phyloP scores from a whole-genome alignment of 495 filamentous ascomycete genomes.

The Penicillium silybi region DNA sequence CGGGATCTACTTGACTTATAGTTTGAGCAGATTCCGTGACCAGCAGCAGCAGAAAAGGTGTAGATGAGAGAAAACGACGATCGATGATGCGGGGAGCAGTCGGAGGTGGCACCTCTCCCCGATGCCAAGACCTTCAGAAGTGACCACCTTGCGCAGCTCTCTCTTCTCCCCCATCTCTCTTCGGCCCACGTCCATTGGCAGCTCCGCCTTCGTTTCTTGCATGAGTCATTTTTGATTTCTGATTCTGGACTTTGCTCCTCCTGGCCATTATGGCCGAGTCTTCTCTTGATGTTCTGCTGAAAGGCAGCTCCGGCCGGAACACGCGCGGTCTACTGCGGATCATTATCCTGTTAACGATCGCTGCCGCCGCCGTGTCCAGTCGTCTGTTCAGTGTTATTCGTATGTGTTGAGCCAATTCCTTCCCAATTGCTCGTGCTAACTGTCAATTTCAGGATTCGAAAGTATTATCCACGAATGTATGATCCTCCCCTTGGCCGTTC shows the following conservation, averaged over 20 bases:
- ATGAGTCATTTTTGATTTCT: conserved; percentile 26
- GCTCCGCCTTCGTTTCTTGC: conserved; percentile 36
- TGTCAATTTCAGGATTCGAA: conserved; percentile 71
- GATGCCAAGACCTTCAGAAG: conserved; percentile 34
- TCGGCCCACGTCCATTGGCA: conserved; percentile 22
- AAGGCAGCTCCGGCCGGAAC: conserved; percentile 65
- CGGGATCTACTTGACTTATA: neutral
- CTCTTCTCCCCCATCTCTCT: conserved; percentile 27
- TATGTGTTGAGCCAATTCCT: conserved; percentile 44
- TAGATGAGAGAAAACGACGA: conserved; percentile 1
- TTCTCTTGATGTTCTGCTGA: conserved; percentile 54
- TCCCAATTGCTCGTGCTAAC: neutral
- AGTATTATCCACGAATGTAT: conserved; percentile 99
- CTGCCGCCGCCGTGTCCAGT: conserved; percentile 87
- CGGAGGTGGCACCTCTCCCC: conserved; percentile 31
- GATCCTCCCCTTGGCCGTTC: conserved; percentile 34
- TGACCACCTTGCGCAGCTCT: conserved; percentile 49
- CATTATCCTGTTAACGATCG: conserved; percentile 89
- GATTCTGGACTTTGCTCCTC: conserved; percentile 33
- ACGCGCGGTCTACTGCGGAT: conserved; percentile 84
- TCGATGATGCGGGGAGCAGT: conserved; percentile 33
- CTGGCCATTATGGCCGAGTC: conserved; percentile 53
- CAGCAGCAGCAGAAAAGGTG: neutral
- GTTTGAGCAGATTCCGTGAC: neutral
- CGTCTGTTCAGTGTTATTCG: conserved; percentile 97